Percentiles rank a stretch among this genome's conserved stretches.
phyloP scores from a whole-genome alignment of 805 yeast genomes.

The Cyberlindnera americana region DNA sequence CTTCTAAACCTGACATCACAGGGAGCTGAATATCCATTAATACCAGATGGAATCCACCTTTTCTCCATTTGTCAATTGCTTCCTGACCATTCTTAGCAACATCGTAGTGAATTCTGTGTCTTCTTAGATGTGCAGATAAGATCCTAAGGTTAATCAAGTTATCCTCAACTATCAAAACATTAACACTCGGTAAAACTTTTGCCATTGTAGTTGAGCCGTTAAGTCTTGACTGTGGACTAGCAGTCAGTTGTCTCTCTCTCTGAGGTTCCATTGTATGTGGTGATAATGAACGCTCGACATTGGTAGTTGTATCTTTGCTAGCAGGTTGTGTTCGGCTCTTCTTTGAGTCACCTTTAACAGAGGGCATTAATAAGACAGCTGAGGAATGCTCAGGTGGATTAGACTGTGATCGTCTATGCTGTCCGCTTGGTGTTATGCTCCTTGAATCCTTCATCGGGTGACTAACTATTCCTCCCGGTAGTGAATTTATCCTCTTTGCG shows the following conservation, averaged over 20 bases:
- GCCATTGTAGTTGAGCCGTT: conserved; percentile 32
- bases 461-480: conserved; percentile 14
- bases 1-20: conserved; percentile 92
- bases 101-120: conserved; percentile 78
- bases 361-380: conserved; percentile 26
- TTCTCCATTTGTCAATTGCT: conserved; percentile 91
- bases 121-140: conserved; percentile 80
- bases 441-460: conserved; percentile 1
- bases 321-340: neutral
- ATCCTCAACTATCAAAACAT: conserved; percentile 93
- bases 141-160: conserved; percentile 91
- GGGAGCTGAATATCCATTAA: conserved; percentile 98
- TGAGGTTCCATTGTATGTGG: conserved; percentile 3
- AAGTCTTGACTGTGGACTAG: conserved; percentile 4
- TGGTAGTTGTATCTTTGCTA: conserved; percentile 1
- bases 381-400: conserved; percentile 26
- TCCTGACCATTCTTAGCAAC: conserved; percentile 93
- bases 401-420: conserved; percentile 25
- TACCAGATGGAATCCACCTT: conserved; percentile 91
- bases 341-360: conserved; percentile 3
- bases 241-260: conserved; percentile 1
- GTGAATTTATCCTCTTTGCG: conserved; percentile 19
- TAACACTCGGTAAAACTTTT: conserved; percentile 81
- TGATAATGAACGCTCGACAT: conserved; percentile 6
- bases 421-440: conserved; percentile 15